phyloP scores from a whole-genome alignment of 1,139 yeast genomes.

The Taphrina communis region DNA sequence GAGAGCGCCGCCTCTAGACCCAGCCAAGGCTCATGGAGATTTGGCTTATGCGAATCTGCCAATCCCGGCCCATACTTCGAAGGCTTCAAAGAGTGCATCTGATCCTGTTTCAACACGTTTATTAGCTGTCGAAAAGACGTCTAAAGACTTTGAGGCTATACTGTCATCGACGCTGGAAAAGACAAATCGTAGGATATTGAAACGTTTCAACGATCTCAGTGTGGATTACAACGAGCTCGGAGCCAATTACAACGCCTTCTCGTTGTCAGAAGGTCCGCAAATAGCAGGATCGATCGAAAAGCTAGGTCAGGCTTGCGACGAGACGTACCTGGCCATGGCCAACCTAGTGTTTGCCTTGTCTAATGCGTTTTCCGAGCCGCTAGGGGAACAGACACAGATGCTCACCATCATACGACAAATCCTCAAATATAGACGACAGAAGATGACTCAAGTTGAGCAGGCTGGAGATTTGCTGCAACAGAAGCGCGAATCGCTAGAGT shows the following conservation, averaged over 20 bases:
- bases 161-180: conserved; percentile 66
- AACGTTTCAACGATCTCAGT: conserved; percentile 50
- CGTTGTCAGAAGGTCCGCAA: conserved; percentile 62
- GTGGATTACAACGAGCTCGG: conserved; percentile 74
- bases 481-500: conserved; percentile 52
- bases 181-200: conserved; percentile 68
- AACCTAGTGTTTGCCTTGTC: conserved; percentile 71
- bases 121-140: conserved; percentile 34
- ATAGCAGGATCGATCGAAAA: conserved; percentile 66
- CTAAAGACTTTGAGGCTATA: conserved; percentile 64
- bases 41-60: conserved; percentile 71
- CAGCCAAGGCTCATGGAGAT: conserved; percentile 56
- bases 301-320: conserved; percentile 80
- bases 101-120: conserved; percentile 30
- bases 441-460: conserved; percentile 68
- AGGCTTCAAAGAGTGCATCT: conserved; percentile 47
- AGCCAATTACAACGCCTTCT: conserved; percentile 72
- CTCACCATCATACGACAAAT: conserved; percentile 71
- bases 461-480: conserved; percentile 62
- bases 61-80: conserved; percentile 59
- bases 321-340: conserved; percentile 69
- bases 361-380: conserved; percentile 78
- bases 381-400: conserved; percentile 81
- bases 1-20: conserved; percentile 62
- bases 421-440: conserved; percentile 70